Evolutionary conservation across 306 rosid genomes (phyloP).

Genomic region (Vicia villosa): DNA sequence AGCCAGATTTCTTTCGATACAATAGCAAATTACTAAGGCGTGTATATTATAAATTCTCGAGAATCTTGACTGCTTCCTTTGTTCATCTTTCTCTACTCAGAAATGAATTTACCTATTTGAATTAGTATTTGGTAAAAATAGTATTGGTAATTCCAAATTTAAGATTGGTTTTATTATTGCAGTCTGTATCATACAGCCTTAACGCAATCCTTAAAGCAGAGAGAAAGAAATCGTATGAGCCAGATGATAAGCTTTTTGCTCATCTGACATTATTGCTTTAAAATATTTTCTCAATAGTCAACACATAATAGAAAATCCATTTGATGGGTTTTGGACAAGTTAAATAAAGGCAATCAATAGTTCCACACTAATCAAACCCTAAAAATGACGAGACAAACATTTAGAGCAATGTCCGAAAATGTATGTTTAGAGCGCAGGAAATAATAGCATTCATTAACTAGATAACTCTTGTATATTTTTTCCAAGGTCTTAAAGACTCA

Average conservation of each 20-base stretch:
- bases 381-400: not conserved
- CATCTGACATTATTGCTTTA: constrained; percentile 5
- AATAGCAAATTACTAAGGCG: not conserved
- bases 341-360: constrained; percentile 11
- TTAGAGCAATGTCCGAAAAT: not conserved
- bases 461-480: constrained; percentile 13
- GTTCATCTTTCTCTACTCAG: constrained; percentile 7
- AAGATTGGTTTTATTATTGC: constrained; percentile 3
- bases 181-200: constrained; percentile 13
- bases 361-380: constrained; percentile 6
- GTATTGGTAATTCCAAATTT: constrained; percentile 13
- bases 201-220: constrained; percentile 3
- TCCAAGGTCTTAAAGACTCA: constrained; percentile 12
- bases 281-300: constrained; percentile 15
- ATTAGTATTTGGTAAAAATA: constrained; percentile 14
- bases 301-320: constrained; percentile 11
- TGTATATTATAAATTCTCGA: constrained; percentile 3
- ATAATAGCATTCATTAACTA: not conserved
- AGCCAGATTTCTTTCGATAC: not conserved
- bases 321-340: constrained; percentile 26
- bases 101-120: constrained; percentile 9
- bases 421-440: not conserved
- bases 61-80: constrained; percentile 2
- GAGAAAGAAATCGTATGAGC: constrained; percentile 22
- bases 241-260: constrained; percentile 8